Percentiles rank a stretch among this genome's conserved stretches.
Evolutionary conservation across 2,329 filamentous ascomycete genomes (phyloP).

Genomic region (Exophiala bonariae): DNA sequence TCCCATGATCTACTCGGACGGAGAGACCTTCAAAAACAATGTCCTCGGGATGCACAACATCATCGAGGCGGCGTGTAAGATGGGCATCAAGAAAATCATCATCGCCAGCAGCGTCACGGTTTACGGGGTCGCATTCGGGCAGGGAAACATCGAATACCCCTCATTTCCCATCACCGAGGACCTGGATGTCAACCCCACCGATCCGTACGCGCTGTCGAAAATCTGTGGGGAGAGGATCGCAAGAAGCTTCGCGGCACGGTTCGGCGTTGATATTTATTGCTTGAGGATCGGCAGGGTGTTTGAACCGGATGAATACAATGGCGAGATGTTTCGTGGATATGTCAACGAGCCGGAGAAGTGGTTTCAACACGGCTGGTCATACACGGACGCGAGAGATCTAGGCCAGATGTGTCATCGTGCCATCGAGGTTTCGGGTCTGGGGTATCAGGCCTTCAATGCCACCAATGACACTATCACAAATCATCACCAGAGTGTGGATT

Average conservation of each 20-base stretch:
- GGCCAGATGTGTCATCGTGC: slow-evolving; percentile 60
- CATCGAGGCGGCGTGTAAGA: slow-evolving; percentile 62
- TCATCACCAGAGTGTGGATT: slow-evolving; percentile 50
- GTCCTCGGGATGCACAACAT: slow-evolving; percentile 60
- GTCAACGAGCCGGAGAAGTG: slow-evolving; percentile 51
- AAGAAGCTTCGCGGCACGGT: slow-evolving; percentile 57
- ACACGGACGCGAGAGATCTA: slow-evolving; percentile 62
- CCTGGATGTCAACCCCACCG: slow-evolving; percentile 59
- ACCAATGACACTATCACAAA: slow-evolving; percentile 63
- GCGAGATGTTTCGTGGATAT: slow-evolving; percentile 51
- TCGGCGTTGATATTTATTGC: slow-evolving; percentile 58
- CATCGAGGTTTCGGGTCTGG: slow-evolving; percentile 54
- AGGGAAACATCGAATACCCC: slow-evolving; percentile 57
- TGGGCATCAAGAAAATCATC: slow-evolving; percentile 63
- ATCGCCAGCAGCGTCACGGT: slow-evolving; percentile 60
- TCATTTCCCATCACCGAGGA: slow-evolving; percentile 61
- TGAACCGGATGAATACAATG: slow-evolving; percentile 60
- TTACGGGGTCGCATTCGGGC: slow-evolving; percentile 61
- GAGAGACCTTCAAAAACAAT: slow-evolving; percentile 59
- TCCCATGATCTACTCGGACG: slow-evolving; percentile 60
- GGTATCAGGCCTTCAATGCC: slow-evolving; percentile 65
- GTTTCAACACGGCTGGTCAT: slow-evolving; percentile 62
- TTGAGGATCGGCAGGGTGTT: slow-evolving; percentile 62
- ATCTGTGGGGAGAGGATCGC: slow-evolving; percentile 58
- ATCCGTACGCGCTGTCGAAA: slow-evolving; percentile 61